Base-by-base conservation (phyloP, 2,329 filamentous ascomycete species). In the Aspergillus awamori region DNA sequence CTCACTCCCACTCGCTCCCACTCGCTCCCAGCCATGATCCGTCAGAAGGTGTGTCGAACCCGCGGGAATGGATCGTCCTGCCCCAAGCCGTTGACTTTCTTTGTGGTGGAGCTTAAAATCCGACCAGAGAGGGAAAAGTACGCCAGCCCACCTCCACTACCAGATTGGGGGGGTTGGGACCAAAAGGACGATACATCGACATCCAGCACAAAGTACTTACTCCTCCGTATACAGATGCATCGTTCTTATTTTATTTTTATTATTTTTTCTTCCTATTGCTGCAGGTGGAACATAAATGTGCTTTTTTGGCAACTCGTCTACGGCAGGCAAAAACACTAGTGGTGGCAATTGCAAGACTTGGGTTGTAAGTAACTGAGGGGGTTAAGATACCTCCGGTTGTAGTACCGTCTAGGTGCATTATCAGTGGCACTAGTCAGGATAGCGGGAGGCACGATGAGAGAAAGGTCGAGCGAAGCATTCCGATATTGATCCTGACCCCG, bases 31-130 rank as follows among this genome's bases (percentile, higher is more conserved):
- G 57, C 53, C 62, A 66, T 61, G 61, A 63, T 65, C 66, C 64
- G 60, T 68, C 69, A 69, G 68, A 67, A 68, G 61, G 59, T 47
- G 63, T 65, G 63, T 65, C 49, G 65, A 69, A 68, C 58, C 63
- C 65, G 64, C 62, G 62, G 65, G 63, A 70, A 72, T 71, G 68
- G 71, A 71, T 74, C 71, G 59, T 63, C 69, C 63, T 65, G 53
- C 60, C 57, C 63, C 65, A 64, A 67, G 64, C 67, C 56, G 61
- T 62, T 60, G 53, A 56, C 55, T 38, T 53, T 47, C 48, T 47
- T 53, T 53, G 36, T 49, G 53, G 58, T 60, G 58, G 52, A 56
- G 47, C 43, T 59, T 53, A 54, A 52, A 57, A 57, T 28, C 38
- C 26, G 39, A 45, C 58, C 49, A 22, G 30, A 41, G 47, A 28